Evolutionary conservation across 495 filamentous ascomycete species (phyloP), one percentile per base, ranked within the genome.

Genomic region (Penicillium psychrofluorescens): DNA sequence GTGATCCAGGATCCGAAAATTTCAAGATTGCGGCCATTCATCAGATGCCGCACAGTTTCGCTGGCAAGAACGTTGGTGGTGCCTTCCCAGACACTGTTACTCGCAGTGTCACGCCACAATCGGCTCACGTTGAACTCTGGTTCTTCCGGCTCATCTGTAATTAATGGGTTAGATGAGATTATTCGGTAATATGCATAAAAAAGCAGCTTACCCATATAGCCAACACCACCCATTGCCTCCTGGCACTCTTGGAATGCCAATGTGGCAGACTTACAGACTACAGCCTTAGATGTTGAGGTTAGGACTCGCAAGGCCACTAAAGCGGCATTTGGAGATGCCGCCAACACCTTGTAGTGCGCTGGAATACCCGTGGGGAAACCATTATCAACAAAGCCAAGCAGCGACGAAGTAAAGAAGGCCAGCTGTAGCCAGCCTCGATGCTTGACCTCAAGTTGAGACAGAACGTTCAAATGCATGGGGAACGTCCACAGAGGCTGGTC

Each of bases 1-100:
- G 55, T 55, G 0, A 57, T 64, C 51, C 78, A 48, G 8, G 56
- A 58, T 5, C 51, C 44, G 11, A 77, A 44, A 0, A 68, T 52
- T 9, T 59, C 54, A 11, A 52, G 39, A 13, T 75, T 73, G 0
- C 54, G 49, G 11, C 58, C 57, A 4, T 70, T 69, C 11, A 72
- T 75, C 4, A 79, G 42, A 7, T 76, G 71, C 7, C 76, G 58
- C 16, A 85, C 64, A 2, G 78, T 64, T 44, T 88, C 84, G 14
- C 69, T 71, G 11, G 73, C 74, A 29, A 88, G 53, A 7, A 88
- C 78, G 46, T 85, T 80, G 11, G 80, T 85, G 6, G 85, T 87
- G 3, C 84, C 84, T 54, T 87, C 84, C 81, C 84, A 87, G 40
- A 86, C 85, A 35, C 74, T 69, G 30, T 79, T 67, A 5, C 83